Base-by-base conservation (phyloP, 2,329 filamentous ascomycete genomes). In the Volutella citrinella region DNA sequence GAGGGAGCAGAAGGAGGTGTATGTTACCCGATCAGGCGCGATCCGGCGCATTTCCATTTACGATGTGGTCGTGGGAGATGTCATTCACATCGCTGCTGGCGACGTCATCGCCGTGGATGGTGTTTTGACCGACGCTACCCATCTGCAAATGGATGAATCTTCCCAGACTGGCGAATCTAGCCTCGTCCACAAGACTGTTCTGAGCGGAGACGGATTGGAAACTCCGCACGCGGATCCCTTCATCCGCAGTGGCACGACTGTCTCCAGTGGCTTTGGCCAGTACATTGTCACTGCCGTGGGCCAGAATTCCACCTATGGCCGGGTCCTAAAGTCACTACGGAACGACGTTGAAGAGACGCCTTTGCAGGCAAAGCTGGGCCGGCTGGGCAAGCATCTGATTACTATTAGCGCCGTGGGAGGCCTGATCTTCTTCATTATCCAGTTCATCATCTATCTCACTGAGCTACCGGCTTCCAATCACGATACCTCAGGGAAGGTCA, bases 291-390 rank as follows among this genome's bases (percentile, higher is more conserved):
- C 84, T 3, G 77, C 84, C 5, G 80, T 82, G 13, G 86, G 86
- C 43, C 71, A 83, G 21, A 75, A 90, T 57, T 87, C 84, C 1
- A 84, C 77, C 19, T 81, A 86, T 51, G 86, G 86, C 36, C 85
- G 86, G 51, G 88, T 81, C 4, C 75, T 90, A 65, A 83, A 90
- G 75, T 85, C 84, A 22, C 65, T 91, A 10, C 79, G 84, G 42
- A 83, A 87, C 47, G 82, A 87, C 42, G 79, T 81, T 36, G 81
- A 90, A 54, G 83, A 85, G 16, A 91, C 86, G 2, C 87, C 86
- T 5, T 41, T 91, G 7, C 87, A 91, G 57, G 80, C 76, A 4
- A 90, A 89, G 59, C 68, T 91, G 38, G 88, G 89, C 46, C 70
- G 80, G 5, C 69, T 91, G 13, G 87, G 86, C 7, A 85, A 87